These are phyloP conservation scores for Globisporangium mamillatum DNA, from an alignment of 352 stramenopile genomes.

Conservation along the genomic window DNA sequence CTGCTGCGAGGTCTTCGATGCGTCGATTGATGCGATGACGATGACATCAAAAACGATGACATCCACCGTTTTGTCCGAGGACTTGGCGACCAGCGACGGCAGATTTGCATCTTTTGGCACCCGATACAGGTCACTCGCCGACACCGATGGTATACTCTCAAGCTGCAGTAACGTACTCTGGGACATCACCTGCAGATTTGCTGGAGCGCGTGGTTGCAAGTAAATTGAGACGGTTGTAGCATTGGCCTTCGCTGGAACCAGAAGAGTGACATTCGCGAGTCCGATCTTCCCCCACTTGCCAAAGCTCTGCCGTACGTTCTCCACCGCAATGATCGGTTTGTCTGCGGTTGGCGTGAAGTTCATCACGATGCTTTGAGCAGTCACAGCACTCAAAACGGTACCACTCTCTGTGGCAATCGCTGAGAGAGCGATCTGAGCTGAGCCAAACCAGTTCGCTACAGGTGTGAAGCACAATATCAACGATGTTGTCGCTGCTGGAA, in stretches of 20 bases:
- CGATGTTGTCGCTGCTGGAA: slow-evolving; percentile 16
- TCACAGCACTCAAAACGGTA: slow-evolving; percentile 22
- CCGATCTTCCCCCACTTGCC: slow-evolving; percentile 32
- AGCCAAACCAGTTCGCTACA: slow-evolving; percentile 33
- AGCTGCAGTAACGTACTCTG: slow-evolving; percentile 27
- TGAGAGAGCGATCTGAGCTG: slow-evolving; percentile 25
- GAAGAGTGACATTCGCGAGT: slow-evolving; percentile 30
- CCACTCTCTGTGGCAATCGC: slow-evolving; percentile 35
- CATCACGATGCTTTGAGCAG: slow-evolving; percentile 18
- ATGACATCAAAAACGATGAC: slow-evolving; percentile 38
- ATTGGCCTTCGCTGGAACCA: slow-evolving; percentile 30
- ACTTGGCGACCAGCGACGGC: slow-evolving; percentile 29
- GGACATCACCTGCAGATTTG: slow-evolving; percentile 37
- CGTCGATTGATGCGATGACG: slow-evolving; percentile 26
- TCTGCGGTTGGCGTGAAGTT: slow-evolving; percentile 41
- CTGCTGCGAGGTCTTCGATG: slow-evolving; percentile 37
- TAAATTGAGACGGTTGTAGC: slow-evolving; percentile 34
- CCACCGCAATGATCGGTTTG: slow-evolving; percentile 29
- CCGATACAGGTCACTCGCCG: slow-evolving; percentile 28
- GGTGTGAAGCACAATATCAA: slow-evolving; percentile 30
- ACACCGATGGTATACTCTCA: slow-evolving; percentile 29
- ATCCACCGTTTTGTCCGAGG: slow-evolving; percentile 22
- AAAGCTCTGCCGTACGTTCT: slow-evolving; percentile 34
- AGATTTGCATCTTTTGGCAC: slow-evolving; percentile 29
- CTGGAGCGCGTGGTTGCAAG: slow-evolving; percentile 24